Evolutionary conservation across 1,139 yeast species (phyloP).

Genomic region (Saccharomyces hybrid): DNA sequence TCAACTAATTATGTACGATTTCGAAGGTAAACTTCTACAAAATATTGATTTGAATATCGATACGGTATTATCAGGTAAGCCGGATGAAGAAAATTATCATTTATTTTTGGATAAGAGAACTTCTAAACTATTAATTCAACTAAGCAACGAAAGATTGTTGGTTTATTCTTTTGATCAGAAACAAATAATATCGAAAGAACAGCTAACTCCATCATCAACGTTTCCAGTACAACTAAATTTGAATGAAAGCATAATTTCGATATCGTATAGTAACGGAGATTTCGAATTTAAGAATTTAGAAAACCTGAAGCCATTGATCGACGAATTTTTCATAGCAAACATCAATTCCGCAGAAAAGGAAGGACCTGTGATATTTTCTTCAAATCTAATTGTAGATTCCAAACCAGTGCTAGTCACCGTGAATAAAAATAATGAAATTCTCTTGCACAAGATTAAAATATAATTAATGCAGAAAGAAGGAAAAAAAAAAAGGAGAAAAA

Average conservation of each 20-base stretch:
- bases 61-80: slow-evolving; percentile 3
- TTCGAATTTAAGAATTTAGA: neutral
- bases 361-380: neutral
- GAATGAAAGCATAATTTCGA: neutral
- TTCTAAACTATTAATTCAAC: slow-evolving; percentile 25
- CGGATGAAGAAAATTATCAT: slow-evolving; percentile 8
- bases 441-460: neutral
- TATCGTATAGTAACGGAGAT: neutral
- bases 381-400: neutral
- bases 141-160: slow-evolving; percentile 15
- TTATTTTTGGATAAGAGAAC: slow-evolving; percentile 26
- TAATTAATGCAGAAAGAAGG: neutral
- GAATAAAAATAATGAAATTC: neutral
- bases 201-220: neutral
- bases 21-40: slow-evolving; percentile 25
- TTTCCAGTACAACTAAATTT: neutral
- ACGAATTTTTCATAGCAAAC: neutral
- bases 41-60: slow-evolving; percentile 19
- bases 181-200: slow-evolving; percentile 17
- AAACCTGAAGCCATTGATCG: neutral
- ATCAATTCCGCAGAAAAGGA: neutral
- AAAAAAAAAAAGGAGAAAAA: neutral
- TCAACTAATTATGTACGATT: slow-evolving; percentile 24
- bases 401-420: neutral
- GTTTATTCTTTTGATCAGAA: slow-evolving; percentile 30